Evolutionary conservation across 192 early-diverging fungal genomes (phyloP).

Genomic region (Coemansia sp.): DNA sequence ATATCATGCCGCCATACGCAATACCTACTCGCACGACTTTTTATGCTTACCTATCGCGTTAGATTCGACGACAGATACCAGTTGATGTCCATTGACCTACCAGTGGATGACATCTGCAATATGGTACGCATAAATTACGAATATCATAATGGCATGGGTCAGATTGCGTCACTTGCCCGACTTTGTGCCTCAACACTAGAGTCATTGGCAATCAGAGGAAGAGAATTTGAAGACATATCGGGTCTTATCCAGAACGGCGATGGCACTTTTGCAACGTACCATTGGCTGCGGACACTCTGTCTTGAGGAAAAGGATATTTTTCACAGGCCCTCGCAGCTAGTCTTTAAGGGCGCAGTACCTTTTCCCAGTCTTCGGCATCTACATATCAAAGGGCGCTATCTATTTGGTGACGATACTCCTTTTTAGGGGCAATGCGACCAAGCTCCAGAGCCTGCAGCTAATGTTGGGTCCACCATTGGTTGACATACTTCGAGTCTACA

Average conservation of each 20-base stretch:
- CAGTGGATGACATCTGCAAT: not conserved
- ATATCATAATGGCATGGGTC: not conserved
- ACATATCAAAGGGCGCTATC: not conserved
- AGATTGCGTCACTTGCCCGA: not conserved
- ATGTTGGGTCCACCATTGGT: not conserved
- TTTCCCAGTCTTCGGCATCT: not conserved
- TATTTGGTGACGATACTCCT: not conserved
- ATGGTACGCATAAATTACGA: not conserved
- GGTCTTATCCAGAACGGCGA: not conserved
- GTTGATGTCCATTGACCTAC: not conserved
- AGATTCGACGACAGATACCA: not conserved
- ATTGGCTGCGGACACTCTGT: not conserved
- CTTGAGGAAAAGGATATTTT: not conserved
- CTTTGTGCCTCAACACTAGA: not conserved
- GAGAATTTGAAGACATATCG: not conserved
- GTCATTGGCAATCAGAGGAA: not conserved
- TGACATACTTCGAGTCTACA: not conserved
- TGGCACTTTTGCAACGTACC: not conserved
- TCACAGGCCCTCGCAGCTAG: not conserved
- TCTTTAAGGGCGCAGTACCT: not conserved
- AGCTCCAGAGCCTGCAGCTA: not conserved
- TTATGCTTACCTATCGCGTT: not conserved
- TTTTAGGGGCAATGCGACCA: not conserved
- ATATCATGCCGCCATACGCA: not conserved
- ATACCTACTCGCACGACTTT: not conserved